Evolutionary conservation across 441 rosid species (phyloP), one percentile per base, ranked within the genome.

Genomic region (Cnidoscolus chayamansa): DNA sequence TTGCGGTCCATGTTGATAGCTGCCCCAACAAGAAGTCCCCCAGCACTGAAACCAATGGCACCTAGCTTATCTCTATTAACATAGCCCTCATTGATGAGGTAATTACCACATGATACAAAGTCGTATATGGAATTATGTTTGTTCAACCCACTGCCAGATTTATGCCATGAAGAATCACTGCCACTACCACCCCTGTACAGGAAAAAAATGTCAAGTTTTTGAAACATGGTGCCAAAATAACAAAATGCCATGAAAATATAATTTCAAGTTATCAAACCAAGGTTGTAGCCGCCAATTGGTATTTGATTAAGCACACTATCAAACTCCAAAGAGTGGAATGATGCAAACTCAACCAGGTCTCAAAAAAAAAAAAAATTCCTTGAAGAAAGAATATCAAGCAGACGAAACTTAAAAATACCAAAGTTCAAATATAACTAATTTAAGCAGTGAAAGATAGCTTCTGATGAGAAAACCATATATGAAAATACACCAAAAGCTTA

Each of bases 31-130:
- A 92, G 89, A 69, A 94, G 84, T 64, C 90, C 84, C 50, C 98
- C 97, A 12, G 98, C 98, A 19, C 97, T 94, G 54, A 68, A 67
- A 58, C 94, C 97, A 4, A 85, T 79, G 74, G 97, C 94, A 83
- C 89, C 82, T 58, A 92, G 91, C 67, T 65, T 80, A 69, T 86
- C 82, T 77, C 81, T 81, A 67, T 84, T 84, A 71, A 92, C 88
- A 78, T 85, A 90, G 48, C 94, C 95, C 79, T 90, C 83, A n/a
- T 83, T 74, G 63, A 94, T 78, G 49, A 94, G 79, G 73, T 83
- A 89, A 6, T 81, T 79, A 6, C 86, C 89, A 65, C 97, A 87
- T 56, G 87, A 80, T 70, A 84, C 67, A 59, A 89, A 90, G 76
- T 94, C 98, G 75, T 84, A 70, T 63, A 94, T 78, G 17, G 98